Conservation (phyloP, 768 basidiomycete genomes). For the Tricholoma sp. region DNA sequence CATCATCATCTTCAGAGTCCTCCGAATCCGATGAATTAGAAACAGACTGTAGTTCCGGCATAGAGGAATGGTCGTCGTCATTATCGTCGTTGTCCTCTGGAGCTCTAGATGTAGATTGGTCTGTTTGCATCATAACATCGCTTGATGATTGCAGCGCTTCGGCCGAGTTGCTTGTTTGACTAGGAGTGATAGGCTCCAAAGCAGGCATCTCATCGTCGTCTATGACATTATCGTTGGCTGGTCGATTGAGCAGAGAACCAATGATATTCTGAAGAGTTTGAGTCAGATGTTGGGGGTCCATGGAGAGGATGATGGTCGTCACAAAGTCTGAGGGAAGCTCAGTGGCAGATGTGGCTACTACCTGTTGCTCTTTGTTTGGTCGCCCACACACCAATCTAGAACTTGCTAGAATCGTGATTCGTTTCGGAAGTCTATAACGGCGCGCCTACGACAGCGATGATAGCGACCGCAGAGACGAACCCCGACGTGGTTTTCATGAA, state of each 20-base stretch:
- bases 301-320: neutral
- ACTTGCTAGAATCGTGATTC: neutral
- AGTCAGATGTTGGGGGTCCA: neutral
- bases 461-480: too few species aligned
- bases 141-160: neutral
- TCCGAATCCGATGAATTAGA: conserved; percentile 21
- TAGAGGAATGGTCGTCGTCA: conserved; percentile 30
- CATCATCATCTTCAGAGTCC: conserved; percentile 24
- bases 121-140: neutral
- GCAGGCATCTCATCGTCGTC: conserved; percentile 2
- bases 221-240: neutral
- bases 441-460: too few species aligned
- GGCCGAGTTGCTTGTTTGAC: neutral
- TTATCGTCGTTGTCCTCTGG: conserved; percentile 1
- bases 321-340: neutral
- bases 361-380: conserved; percentile 5
- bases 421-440: too few species aligned
- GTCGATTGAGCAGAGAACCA: neutral
- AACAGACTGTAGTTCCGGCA: conserved; percentile 37
- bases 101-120: neutral
- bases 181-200: conserved; percentile 1
- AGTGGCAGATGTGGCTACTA: neutral
- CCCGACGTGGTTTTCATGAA: too few species aligned
- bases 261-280: neutral
- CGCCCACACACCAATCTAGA: neutral